Conservation (phyloP, 192 early-diverging fungal species). For the Umbelopsis sp. region DNA sequence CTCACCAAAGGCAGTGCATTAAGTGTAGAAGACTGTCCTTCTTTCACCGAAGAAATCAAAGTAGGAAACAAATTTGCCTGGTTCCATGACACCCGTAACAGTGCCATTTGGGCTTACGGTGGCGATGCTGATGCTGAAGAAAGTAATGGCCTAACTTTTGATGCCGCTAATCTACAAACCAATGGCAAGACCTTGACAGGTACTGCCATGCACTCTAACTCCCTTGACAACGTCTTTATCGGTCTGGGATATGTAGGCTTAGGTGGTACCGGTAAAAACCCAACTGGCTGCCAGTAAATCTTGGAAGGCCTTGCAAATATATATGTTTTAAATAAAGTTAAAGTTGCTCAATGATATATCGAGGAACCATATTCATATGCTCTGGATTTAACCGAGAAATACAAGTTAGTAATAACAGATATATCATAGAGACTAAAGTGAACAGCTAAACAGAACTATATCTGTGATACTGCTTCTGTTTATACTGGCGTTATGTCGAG, state of each 20-base stretch:
- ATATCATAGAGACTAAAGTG: too few relatives aligned
- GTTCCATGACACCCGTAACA: constrained; percentile 38
- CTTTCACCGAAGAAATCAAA: constrained; percentile 34
- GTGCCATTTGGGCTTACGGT: constrained; percentile 40
- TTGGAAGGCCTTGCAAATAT: too few relatives aligned
- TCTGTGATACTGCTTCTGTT: too few relatives aligned
- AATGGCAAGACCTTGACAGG: constrained; percentile 30
- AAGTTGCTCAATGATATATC: too few relatives aligned
- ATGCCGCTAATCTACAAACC: constrained; percentile 30
- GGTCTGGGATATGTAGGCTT: constrained; percentile 16
- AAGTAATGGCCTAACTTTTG: constrained; percentile 26
- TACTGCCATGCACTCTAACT: neutral
- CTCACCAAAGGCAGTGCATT: constrained; percentile 28
- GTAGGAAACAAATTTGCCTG: constrained; percentile 38
- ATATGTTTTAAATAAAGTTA: too few relatives aligned
- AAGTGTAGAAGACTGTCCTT: constrained; percentile 22
- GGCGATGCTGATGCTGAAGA: constrained; percentile 30
- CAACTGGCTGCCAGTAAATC: constrained; percentile 7
- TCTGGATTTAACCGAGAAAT: too few relatives aligned
- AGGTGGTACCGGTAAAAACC: constrained; percentile 2
- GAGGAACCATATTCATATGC: too few relatives aligned
- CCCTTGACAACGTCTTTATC: constrained; percentile 27
- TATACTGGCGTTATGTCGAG: too few relatives aligned
- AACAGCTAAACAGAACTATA: too few relatives aligned
- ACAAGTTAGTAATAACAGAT: too few relatives aligned